phyloP scores from a whole-genome alignment of 208 protist genomes.

The Leishmania mexicana region DNA sequence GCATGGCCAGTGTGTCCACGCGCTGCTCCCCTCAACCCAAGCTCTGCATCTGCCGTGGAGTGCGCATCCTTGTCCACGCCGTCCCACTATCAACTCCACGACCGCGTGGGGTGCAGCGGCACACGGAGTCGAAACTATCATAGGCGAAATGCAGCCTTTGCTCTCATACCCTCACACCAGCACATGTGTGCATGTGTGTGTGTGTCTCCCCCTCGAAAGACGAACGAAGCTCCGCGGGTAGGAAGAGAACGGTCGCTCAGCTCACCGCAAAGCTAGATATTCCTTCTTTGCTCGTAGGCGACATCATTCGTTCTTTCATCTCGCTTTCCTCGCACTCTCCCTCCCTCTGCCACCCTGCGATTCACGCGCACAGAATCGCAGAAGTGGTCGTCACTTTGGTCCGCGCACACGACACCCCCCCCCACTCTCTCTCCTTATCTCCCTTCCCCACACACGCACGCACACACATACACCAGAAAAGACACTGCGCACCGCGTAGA shows the following conservation, averaged over 20 bases:
- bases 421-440: too few relatives aligned
- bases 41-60: neutral
- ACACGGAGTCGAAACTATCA: neutral
- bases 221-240: neutral
- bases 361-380: neutral
- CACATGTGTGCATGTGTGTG: neutral
- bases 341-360: neutral
- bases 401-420: neutral
- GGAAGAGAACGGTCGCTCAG: neutral
- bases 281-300: neutral
- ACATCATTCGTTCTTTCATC: neutral
- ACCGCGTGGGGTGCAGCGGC: neutral
- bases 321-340: neutral
- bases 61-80: neutral
- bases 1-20: neutral
- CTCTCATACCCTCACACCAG: neutral
- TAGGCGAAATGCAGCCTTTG: neutral
- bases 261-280: neutral
- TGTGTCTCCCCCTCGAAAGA: neutral
- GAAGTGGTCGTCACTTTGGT: neutral
- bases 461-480: neutral
- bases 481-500: neutral
- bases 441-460: neutral
- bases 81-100: neutral
- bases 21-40: neutral